Base-by-base conservation (phyloP, 129 eudicot genomes). In the Silybum marianum region DNA sequence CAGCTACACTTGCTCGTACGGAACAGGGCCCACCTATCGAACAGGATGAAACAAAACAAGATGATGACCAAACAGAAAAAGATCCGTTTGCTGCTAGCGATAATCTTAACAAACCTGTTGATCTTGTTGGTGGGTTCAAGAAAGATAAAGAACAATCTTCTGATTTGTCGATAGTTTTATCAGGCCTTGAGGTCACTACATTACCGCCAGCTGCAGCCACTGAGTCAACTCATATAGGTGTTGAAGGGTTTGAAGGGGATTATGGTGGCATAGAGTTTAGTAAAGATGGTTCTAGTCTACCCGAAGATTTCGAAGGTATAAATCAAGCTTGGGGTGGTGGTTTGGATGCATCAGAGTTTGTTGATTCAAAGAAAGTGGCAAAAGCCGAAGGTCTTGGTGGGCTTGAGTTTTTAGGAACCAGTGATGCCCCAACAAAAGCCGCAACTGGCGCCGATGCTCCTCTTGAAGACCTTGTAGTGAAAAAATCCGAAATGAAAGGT, bases 251-350 rank as follows among this genome's bases (percentile, higher is more conserved):
- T 82, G 99, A 95, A 89, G 99, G 99, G 58, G 89, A 92, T 68
- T 95, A 95, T 72, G 99, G 99, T 78, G 99, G 99, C 44, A 92
- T 95, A 48, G 99, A 95, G 90, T 95, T 95, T 74, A 79, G 92
- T 75, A 87, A 89, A 38, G 99, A 95, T 2, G 94, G 91, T 4
- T 90, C 99, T 13, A 92, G 97, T 8, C 75, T 95, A 72, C 91
- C 88, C 2, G 97, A 95, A 84, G 97, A 93, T 75, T 95, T 95
- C 68, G 99, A 95, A 81, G 98, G 99, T 70, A 80, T 95, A 30
- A 92, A 87, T 85, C 95, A 92, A 88, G 99, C 99, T 18, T 95
- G 96, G 94, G 99, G 99, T 85, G 99, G 99, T 28, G 99, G 99
- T 62, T 87, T 95, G 86, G 97, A 95, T 39, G 99, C 97, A 23